A percentile compares a stretch with the other conserved stretches of the same genome.
Conservation (phyloP, 1,284 basidiomycete species). For the Ceraceosorus guamensis region DNA sequence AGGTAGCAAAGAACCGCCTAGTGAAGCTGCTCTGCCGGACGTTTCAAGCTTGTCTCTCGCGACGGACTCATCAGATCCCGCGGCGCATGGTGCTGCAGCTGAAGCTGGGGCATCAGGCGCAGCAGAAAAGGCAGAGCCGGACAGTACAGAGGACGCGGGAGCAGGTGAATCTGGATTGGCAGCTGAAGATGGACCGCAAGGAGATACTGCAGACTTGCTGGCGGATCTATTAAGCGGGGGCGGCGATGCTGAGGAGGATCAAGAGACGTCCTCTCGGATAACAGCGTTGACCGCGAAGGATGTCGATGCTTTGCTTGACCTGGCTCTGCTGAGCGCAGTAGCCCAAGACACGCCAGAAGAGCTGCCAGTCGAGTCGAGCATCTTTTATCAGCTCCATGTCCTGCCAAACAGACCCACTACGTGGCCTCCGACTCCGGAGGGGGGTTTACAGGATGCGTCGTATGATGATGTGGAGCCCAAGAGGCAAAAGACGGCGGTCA, state of each 20-base stretch:
- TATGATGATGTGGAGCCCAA: not conserved
- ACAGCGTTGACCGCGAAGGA: not conserved
- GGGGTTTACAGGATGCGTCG: not conserved
- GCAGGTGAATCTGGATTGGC: not conserved
- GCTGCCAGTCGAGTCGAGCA: not conserved
- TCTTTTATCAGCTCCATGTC: conserved; percentile 3
- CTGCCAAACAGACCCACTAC: conserved; percentile 5
- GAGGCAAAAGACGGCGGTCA: not conserved
- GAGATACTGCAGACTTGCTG: not conserved
- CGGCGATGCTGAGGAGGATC: not conserved
- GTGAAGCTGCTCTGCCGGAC: not conserved
- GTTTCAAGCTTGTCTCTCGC: too few relatives aligned
- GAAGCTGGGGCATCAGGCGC: not conserved
- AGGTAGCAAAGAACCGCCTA: conserved; percentile 3
- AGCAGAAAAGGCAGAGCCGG: not conserved
- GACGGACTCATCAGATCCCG: too few relatives aligned
- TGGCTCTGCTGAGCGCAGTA: conserved; percentile 4
- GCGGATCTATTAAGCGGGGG: not conserved
- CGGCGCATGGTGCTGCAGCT: not conserved
- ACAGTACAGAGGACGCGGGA: not conserved
- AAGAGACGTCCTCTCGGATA: not conserved
- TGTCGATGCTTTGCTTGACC: conserved; percentile 3
- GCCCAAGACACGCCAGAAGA: not conserved
- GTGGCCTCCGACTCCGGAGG: conserved; percentile 4
- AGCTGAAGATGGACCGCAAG: not conserved